Conservation (phyloP, 2,329 filamentous ascomycete genomes). For the Chaetothyriales sp. region DNA sequence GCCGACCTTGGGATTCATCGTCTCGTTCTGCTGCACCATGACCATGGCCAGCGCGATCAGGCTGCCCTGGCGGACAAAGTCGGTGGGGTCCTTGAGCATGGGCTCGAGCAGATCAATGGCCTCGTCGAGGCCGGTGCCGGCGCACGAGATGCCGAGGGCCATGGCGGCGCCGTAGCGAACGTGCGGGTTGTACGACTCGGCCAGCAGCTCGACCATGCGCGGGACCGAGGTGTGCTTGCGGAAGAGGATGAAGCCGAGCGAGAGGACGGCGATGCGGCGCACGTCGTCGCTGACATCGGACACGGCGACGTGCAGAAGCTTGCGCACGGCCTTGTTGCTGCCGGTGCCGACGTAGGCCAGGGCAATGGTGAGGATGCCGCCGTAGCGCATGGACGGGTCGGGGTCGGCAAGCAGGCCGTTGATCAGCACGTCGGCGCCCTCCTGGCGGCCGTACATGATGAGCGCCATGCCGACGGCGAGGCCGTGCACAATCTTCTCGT, state of each 20-base stretch:
- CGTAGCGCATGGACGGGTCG: conserved; percentile 85
- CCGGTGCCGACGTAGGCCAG: conserved; percentile 93
- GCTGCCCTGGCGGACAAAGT: conserved; percentile 94
- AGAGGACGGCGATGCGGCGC: conserved; percentile 90
- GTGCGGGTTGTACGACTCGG: conserved; percentile 97
- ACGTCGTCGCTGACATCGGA: conserved; percentile 98
- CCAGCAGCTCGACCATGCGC: conserved; percentile 94
- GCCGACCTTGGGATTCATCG: conserved; percentile 92
- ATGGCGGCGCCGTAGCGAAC: conserved; percentile 96
- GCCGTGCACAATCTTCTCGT: conserved; percentile 97
- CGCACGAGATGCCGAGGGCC: conserved; percentile 95
- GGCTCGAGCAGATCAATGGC: conserved; percentile 93
- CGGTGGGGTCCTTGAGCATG: conserved; percentile 98
- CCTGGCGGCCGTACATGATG: conserved; percentile 95
- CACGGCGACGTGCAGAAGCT: conserved; percentile 87
- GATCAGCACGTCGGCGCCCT: conserved; percentile 86
- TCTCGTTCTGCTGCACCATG: conserved; percentile 97
- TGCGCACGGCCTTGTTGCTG: conserved; percentile 96
- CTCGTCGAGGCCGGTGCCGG: conserved; percentile 88
- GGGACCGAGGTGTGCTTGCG: conserved; percentile 93
- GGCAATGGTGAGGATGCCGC: conserved; percentile 97
- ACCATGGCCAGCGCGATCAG: conserved; percentile 94
- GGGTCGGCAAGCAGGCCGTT: conserved; percentile 86
- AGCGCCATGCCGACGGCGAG: conserved; percentile 92
- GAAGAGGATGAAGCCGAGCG: conserved; percentile 95